phyloP scores from a whole-genome alignment of 2,329 filamentous ascomycete genomes.

The Curvularia hawaiiensis region DNA sequence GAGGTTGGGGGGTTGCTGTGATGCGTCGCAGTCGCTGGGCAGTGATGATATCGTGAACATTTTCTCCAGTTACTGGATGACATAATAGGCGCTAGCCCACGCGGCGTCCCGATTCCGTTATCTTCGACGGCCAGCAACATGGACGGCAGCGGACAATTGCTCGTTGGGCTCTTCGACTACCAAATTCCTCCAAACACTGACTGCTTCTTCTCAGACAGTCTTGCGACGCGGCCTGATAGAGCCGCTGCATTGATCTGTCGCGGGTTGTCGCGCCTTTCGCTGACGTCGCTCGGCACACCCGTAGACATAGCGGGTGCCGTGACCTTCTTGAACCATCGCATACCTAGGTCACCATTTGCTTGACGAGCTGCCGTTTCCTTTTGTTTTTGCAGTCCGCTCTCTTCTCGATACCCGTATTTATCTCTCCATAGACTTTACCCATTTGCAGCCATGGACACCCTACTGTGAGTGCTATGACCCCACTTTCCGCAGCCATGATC shows the following conservation, averaged over 20 bases:
- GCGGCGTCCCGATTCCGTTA: slow-evolving; percentile 19
- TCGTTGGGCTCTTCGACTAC: slow-evolving; percentile 17
- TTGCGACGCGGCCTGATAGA: slow-evolving; percentile 18
- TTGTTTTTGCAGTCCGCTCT: slow-evolving; percentile 6
- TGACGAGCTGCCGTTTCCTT: slow-evolving; percentile 10
- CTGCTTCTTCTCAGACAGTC: slow-evolving; percentile 12
- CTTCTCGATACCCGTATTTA: slow-evolving; percentile 9
- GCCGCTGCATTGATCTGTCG: slow-evolving; percentile 13
- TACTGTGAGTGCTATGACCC: slow-evolving; percentile 58
- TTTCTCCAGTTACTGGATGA: slow-evolving; percentile 38
- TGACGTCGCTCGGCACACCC: slow-evolving; percentile 29
- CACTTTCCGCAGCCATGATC: slow-evolving; percentile 23
- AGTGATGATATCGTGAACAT: slow-evolving; percentile 33
- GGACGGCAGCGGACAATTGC: slow-evolving; percentile 19
- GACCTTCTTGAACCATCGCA: slow-evolving; percentile 23
- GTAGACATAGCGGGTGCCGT: slow-evolving; percentile 23
- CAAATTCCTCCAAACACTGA: slow-evolving; percentile 11
- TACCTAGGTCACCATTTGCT: slow-evolving; percentile 17
- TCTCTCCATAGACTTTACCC: slow-evolving; percentile 10
- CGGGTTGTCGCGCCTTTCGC: slow-evolving; percentile 25
- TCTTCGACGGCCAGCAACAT: slow-evolving; percentile 4
- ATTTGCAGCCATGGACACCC: slow-evolving; percentile 60
- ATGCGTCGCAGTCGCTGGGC: slow-evolving; percentile 25
- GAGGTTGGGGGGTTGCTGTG: slow-evolving; percentile 16
- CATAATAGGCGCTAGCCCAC: slow-evolving; percentile 29